A percentile compares a stretch with the other conserved stretches of the same genome.
Evolutionary conservation across 2,329 filamentous ascomycete genomes (phyloP).

Genomic region (Pseudogymnoascus sp.): DNA sequence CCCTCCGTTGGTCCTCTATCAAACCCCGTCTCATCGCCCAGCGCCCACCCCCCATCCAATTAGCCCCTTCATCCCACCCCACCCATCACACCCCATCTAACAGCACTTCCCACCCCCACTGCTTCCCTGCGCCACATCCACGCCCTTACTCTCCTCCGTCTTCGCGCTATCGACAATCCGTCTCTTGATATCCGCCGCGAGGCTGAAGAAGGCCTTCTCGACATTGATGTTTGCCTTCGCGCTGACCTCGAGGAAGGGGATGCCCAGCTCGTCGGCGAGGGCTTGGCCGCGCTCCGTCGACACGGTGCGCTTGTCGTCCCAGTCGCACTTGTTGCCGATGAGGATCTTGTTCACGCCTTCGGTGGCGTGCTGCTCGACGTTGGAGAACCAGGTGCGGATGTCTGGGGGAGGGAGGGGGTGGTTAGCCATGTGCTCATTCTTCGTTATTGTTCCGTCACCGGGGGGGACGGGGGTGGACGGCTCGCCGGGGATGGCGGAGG

Average conservation of each 20-base stretch:
- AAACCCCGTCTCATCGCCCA: not conserved
- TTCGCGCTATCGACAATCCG: conserved; percentile 87
- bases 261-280: conserved; percentile 89
- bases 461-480: not conserved
- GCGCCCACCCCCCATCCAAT: not conserved
- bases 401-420: conserved; percentile 45
- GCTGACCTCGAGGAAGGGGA: conserved; percentile 96
- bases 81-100: conserved; percentile 36
- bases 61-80: not conserved
- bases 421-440: conserved; percentile 17
- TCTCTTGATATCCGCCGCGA: conserved; percentile 97
- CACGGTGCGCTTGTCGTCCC: conserved; percentile 97
- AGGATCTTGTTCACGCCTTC: conserved; percentile 99
- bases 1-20: conserved; percentile 1
- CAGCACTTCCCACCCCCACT: conserved; percentile 67
- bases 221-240: conserved; percentile 99
- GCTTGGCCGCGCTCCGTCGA: conserved; percentile 88
- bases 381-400: conserved; percentile 98
- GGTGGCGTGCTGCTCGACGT: conserved; percentile 97
- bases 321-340: conserved; percentile 99
- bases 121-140: conserved; percentile 59
- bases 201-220: conserved; percentile 93
- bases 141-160: conserved; percentile 56
- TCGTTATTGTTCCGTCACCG: not conserved
- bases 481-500: not conserved